phyloP scores from a whole-genome alignment of 495 filamentous ascomycete genomes.

The Saxophila tyrrhenica region DNA sequence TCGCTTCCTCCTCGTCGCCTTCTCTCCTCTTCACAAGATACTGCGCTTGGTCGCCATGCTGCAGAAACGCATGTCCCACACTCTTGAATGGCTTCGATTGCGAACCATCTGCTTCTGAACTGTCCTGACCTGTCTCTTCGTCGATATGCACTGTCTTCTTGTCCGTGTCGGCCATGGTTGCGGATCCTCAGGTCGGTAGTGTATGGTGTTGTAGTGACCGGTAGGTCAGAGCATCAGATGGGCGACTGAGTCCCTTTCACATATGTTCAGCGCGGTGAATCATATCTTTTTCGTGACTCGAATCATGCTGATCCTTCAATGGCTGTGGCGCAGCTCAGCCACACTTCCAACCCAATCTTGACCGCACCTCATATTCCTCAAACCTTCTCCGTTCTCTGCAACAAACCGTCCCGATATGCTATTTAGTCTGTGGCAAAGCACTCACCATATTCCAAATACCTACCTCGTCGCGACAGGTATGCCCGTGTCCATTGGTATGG shows the following conservation, averaged over 20 bases:
- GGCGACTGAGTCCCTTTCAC: background rate
- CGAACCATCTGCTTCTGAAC: slow-evolving; percentile 52
- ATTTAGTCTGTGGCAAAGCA: no score
- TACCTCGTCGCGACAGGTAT: no score
- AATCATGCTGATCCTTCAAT: no score
- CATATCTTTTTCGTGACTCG: background rate
- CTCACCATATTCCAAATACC: no score
- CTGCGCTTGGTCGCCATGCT: slow-evolving; percentile 45
- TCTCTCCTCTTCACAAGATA: slow-evolving; percentile 59
- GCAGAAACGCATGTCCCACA: slow-evolving; percentile 62
- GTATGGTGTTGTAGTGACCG: background rate
- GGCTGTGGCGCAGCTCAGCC: no score
- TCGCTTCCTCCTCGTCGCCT: slow-evolving; percentile 44
- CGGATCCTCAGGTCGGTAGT: background rate
- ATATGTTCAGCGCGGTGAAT: background rate
- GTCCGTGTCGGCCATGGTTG: slow-evolving; percentile 15
- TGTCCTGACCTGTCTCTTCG: slow-evolving; percentile 65
- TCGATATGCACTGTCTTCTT: slow-evolving; percentile 52
- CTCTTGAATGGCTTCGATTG: slow-evolving; percentile 70
- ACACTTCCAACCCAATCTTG: background rate
- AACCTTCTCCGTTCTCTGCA: no score
- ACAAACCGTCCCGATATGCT: no score
- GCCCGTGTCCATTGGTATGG: no score
- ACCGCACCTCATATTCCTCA: no score
- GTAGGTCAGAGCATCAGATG: background rate